Evolutionary conservation across 225 moss, liverwort and hornwort species (phyloP), one percentile per base, ranked within the genome.

Genomic region (Climacium dendroides): DNA sequence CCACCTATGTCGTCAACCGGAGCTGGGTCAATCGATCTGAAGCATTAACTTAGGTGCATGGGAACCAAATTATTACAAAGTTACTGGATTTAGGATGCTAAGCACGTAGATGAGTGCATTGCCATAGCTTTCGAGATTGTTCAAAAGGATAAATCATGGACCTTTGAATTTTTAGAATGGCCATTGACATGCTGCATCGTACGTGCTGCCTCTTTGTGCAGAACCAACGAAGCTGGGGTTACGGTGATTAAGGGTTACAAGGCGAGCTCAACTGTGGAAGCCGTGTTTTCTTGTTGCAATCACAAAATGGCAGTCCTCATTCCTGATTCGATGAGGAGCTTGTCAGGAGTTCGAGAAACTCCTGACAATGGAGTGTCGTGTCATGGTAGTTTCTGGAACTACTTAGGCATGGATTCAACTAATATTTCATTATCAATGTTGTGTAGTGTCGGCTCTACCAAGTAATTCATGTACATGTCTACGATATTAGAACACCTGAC

Each of bases 151-250:
- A 57, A 37, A n/a, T 16, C 35, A 41, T 65, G 35, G 41, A 78
- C 58, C 74, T 66, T 58, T 9, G 50, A 11, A 55, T 39, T 57
- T 84, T 43, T 74, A 35, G 19, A 60, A 41, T 82, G 60, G 82
- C 52, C 11, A 5, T 57, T 90, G 75, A 81, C 75, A 72, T 79
- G 17, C 48, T 71, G 78, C 61, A 57, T 18, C 76, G 43, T 86
- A 53, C 45, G 62, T 85, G 65, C 79, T 84, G 73, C 71, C 54
- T 84, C 41, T 59, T 70, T 89, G 80, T 50, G 82, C 89, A 90
- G 89, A 89, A 86, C 57, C 92, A 91, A 84, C 83, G 87, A 81
- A 91, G 90, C 76, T 92, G 89, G 92, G 89, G 85, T 81, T 88
- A 62, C 43, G 85, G 62, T 64, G 82, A 88, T 22, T 90, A 64